A percentile compares a stretch with the other conserved stretches of the same genome.
Evolutionary conservation across 225 moss, liverwort and hornwort species (phyloP).

Genomic region (Sphagnum contortum): DNA sequence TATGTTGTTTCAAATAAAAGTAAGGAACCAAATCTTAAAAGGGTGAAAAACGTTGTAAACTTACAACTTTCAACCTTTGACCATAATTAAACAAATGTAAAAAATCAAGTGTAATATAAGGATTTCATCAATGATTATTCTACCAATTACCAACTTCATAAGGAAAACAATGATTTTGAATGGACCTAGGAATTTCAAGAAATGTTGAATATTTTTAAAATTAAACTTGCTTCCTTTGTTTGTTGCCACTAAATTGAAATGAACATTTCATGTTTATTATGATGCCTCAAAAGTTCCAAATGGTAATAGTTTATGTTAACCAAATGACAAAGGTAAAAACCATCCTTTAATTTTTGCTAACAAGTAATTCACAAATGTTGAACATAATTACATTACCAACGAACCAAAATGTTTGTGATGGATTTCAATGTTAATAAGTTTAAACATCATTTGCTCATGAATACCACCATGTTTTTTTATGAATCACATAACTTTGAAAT

Average conservation of each 20-base stretch:
- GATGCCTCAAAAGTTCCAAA: background rate
- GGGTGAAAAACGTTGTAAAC: background rate
- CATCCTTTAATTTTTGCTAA: background rate
- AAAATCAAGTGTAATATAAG: background rate
- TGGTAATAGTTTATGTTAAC: background rate
- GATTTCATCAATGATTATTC: slow-evolving; percentile 2
- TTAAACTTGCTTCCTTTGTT: background rate
- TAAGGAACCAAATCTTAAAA: background rate
- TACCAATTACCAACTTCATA: background rate
- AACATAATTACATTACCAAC: slow-evolving; percentile 2
- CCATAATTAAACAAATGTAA: background rate
- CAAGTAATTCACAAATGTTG: background rate
- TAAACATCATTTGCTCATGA: background rate
- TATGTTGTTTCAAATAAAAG: background rate
- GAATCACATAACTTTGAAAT: background rate
- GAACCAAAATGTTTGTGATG: background rate
- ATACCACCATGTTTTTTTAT: background rate
- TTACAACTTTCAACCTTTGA: background rate
- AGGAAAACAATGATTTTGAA: background rate
- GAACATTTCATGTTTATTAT: background rate
- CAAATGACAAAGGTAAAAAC: background rate
- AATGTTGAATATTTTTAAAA: background rate
- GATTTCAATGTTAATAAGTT: background rate
- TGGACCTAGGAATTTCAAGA: background rate
- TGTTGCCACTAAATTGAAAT: background rate